Conservation (phyloP, 148 eudicot genomes). For the Vaccinium corymbosum region DNA sequence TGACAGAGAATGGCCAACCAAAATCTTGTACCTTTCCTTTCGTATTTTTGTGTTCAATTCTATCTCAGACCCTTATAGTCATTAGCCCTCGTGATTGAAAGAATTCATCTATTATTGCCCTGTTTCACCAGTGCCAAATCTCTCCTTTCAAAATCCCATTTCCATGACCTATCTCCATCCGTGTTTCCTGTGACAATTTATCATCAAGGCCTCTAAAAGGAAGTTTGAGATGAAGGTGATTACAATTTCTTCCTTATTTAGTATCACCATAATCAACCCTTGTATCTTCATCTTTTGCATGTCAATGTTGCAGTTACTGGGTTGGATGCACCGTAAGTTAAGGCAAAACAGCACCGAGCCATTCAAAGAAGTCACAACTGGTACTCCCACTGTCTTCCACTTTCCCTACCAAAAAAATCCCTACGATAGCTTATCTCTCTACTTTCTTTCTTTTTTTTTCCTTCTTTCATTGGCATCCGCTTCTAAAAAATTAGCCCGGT, state of each 20-base stretch:
- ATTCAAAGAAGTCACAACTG: constrained; percentile 37
- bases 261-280: not conserved
- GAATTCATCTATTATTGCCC: constrained; percentile 17
- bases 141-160: constrained; percentile 2
- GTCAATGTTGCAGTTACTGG: constrained; percentile 55
- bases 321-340: constrained; percentile 67
- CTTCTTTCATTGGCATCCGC: not conserved
- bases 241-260: constrained; percentile 10
- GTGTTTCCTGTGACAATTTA: constrained; percentile 13
- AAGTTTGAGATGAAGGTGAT: constrained; percentile 38
- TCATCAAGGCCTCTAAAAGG: constrained; percentile 5
- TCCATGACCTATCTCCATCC: constrained; percentile 9
- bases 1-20: constrained; percentile 33
- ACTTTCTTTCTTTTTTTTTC: not conserved
- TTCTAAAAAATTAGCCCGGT: not conserved
- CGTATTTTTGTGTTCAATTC: constrained; percentile 26
- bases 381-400: constrained; percentile 30
- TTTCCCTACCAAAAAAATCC: not conserved
- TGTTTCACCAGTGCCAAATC: constrained; percentile 7
- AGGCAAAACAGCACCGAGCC: constrained; percentile 33
- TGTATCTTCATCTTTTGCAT: constrained; percentile 16
- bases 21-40: constrained; percentile 30
- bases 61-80: constrained; percentile 20
- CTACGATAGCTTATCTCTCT: not conserved
- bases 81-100: constrained; percentile 1